Evolutionary conservation across 805 yeast genomes (phyloP).

Genomic region (Candida ovalis): DNA sequence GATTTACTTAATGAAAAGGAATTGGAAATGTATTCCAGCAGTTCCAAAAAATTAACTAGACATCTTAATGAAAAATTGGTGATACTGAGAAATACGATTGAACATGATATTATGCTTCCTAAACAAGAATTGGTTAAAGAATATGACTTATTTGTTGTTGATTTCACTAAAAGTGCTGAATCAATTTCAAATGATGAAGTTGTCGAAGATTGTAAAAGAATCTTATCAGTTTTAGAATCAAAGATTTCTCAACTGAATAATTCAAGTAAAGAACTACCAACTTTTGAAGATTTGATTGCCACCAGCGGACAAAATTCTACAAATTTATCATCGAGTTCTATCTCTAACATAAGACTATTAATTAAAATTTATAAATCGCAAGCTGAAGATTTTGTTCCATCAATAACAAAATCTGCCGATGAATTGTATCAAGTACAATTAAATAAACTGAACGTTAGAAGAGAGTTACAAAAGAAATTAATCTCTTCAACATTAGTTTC

Average conservation of each 20-base stretch:
- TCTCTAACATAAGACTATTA: slow-evolving; percentile 21
- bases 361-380: slow-evolving; percentile 22
- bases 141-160: slow-evolving; percentile 39
- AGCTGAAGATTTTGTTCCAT: slow-evolving; percentile 22
- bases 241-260: slow-evolving; percentile 20
- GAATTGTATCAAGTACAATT: slow-evolving; percentile 35
- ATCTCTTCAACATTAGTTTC: slow-evolving; percentile 32
- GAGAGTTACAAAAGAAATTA: slow-evolving; percentile 31
- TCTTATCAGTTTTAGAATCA: slow-evolving; percentile 20
- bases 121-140: slow-evolving; percentile 36
- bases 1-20: slow-evolving; percentile 31
- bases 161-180: slow-evolving; percentile 26
- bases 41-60: slow-evolving; percentile 20
- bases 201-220: slow-evolving; percentile 18
- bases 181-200: slow-evolving; percentile 7
- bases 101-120: slow-evolving; percentile 33
- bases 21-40: slow-evolving; percentile 31
- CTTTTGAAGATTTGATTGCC: slow-evolving; percentile 29
- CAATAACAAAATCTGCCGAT: slow-evolving; percentile 32
- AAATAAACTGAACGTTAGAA: slow-evolving; percentile 32
- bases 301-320: slow-evolving; percentile 28
- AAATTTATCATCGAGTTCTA: slow-evolving; percentile 20
- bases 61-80: slow-evolving; percentile 21
- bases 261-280: slow-evolving; percentile 24
- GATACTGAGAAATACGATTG: slow-evolving; percentile 33